phyloP scores from a whole-genome alignment of 1,284 basidiomycete genomes.

The Uromyces viciae-fabae region DNA sequence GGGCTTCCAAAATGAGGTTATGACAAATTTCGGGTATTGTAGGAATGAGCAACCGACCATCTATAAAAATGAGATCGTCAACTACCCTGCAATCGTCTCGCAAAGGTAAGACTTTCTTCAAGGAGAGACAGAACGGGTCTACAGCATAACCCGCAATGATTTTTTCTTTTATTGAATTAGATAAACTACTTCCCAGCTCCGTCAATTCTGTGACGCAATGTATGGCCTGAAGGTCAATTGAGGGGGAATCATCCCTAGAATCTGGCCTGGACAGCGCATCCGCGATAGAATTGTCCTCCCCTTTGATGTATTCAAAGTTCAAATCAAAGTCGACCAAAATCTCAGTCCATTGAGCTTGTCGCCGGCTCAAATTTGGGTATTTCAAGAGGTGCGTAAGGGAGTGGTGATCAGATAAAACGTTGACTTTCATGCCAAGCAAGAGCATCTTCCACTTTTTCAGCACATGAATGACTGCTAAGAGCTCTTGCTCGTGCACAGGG shows the following conservation, averaged over 20 bases:
- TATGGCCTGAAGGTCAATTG: neutral
- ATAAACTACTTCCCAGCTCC: neutral
- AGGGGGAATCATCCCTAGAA: neutral
- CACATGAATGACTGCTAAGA: conserved; percentile 46
- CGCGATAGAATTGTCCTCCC: conserved; percentile 55
- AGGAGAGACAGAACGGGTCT: neutral
- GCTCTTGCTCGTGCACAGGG: conserved; percentile 46
- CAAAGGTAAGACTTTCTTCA: neutral
- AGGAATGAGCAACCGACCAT: neutral
- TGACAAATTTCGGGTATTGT: neutral
- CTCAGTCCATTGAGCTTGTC: conserved; percentile 57
- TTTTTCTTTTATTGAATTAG: neutral
- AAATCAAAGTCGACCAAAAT: conserved; percentile 54
- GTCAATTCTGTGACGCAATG: neutral
- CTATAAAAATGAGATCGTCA: neutral
- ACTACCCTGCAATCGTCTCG: neutral
- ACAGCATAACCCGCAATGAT: neutral
- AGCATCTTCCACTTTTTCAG: conserved; percentile 46
- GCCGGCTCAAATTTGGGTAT: conserved; percentile 55
- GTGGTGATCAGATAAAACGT: conserved; percentile 57
- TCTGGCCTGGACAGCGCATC: conserved; percentile 55
- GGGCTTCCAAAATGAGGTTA: neutral
- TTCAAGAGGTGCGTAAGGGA: conserved; percentile 56
- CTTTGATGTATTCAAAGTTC: conserved; percentile 54
- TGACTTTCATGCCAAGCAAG: conserved; percentile 51